Conservation (phyloP, 1,139 yeast genomes). For the Debaryomyces singareniensis region DNA sequence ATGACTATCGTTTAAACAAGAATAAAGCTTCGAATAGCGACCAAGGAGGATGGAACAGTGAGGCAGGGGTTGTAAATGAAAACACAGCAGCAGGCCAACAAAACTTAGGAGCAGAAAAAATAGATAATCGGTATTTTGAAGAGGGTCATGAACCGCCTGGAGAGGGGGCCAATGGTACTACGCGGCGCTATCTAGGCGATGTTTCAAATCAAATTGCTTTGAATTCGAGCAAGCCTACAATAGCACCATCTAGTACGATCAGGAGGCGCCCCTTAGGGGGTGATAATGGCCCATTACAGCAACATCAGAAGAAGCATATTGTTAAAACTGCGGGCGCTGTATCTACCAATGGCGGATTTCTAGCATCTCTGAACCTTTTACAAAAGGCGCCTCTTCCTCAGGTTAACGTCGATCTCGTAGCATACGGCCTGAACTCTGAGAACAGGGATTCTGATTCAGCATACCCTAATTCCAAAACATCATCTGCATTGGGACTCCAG, state of each 20-base stretch:
- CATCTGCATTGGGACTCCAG: constrained; percentile 7
- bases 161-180: constrained; percentile 6
- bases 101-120: background rate
- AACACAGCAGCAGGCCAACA: background rate
- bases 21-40: constrained; percentile 15
- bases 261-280: constrained; percentile 31
- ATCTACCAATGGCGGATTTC: background rate
- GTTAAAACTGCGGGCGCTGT: constrained; percentile 1
- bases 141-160: constrained; percentile 6
- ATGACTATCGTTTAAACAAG: constrained; percentile 32
- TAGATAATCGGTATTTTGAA: constrained; percentile 2
- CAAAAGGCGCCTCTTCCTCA: background rate
- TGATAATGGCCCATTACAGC: constrained; percentile 26
- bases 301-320: constrained; percentile 8
- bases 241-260: constrained; percentile 4
- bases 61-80: constrained; percentile 2
- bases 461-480: background rate
- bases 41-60: background rate
- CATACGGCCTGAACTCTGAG: background rate
- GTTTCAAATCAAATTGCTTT: constrained; percentile 34
- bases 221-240: constrained; percentile 6
- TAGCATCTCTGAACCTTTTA: background rate
- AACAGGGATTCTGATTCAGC: too few species aligned
- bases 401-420: background rate
- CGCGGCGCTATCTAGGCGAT: constrained; percentile 34